Conservation (phyloP, 176 grass and related monocot genomes). For the Musa beccarii region DNA sequence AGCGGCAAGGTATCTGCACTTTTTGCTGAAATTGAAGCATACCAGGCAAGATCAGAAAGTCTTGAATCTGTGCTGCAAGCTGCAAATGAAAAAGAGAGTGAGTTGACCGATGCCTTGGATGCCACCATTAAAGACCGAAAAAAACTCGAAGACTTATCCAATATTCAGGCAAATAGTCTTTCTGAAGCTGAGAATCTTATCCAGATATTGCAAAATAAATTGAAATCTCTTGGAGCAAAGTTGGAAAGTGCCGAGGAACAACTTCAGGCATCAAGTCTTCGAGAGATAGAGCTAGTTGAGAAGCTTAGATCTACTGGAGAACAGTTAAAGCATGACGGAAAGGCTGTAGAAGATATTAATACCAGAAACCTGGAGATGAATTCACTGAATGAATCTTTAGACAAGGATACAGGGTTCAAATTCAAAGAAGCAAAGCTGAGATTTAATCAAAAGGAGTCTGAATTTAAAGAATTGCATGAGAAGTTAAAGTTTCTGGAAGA, state of each 20-base stretch:
- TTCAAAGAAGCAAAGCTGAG: constrained; percentile 1
- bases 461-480: constrained; percentile 42
- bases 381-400: constrained; percentile 51
- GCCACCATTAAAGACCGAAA: constrained; percentile 59
- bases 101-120: constrained; percentile 39
- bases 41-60: constrained; percentile 45
- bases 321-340: constrained; percentile 68
- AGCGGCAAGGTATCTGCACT: constrained; percentile 39
- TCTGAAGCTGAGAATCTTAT: constrained; percentile 44
- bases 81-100: constrained; percentile 38
- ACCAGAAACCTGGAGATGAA: constrained; percentile 63
- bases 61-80: constrained; percentile 38
- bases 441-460: constrained; percentile 34
- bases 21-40: constrained; percentile 50
- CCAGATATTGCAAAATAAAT: constrained; percentile 34
- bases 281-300: constrained; percentile 35
- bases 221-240: constrained; percentile 39
- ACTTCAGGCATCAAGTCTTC: constrained; percentile 17
- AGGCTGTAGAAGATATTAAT: constrained; percentile 51
- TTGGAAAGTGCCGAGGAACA: constrained; percentile 47
- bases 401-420: constrained; percentile 66
- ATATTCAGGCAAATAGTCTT: constrained; percentile 36
- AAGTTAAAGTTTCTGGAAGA: constrained; percentile 42
- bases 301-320: constrained; percentile 61
- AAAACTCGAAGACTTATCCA: constrained; percentile 47